phyloP scores from a whole-genome alignment of 108 stramenopile species.

The Cyclotella baltica region DNA sequence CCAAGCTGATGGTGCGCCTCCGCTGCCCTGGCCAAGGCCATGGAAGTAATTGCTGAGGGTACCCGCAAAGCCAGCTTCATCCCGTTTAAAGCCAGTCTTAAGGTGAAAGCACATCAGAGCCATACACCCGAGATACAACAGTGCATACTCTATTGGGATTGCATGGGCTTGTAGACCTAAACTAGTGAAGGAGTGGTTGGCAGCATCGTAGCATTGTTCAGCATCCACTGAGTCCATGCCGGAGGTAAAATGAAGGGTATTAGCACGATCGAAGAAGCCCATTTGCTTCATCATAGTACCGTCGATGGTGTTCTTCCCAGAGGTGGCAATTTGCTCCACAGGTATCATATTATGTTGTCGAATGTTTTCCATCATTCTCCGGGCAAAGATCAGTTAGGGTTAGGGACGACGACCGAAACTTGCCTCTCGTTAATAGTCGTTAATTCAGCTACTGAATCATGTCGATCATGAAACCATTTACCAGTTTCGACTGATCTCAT shows the following conservation, averaged over 20 bases:
- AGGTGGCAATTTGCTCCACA: constrained; percentile 2
- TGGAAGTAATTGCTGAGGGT: background rate
- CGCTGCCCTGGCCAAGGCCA: background rate
- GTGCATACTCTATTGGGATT: background rate
- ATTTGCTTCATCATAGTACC: too few species aligned
- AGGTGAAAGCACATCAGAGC: background rate
- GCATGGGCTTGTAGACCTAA: background rate
- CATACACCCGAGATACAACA: background rate
- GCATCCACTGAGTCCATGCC: background rate
- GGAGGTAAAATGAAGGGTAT: background rate
- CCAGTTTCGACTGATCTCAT: too few species aligned
- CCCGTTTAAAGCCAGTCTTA: background rate
- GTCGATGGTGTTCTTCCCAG: background rate
- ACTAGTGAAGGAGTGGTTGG: background rate
- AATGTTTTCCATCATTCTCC: constrained; percentile 18
- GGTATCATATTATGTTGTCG: too few species aligned
- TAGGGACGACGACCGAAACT: too few species aligned
- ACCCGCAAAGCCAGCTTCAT: background rate
- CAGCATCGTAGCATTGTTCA: background rate
- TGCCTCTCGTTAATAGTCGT: too few species aligned
- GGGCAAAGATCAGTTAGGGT: constrained; percentile 17
- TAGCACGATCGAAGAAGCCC: background rate
- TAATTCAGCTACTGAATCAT: too few species aligned
- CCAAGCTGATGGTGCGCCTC: too few species aligned
- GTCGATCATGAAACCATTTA: too few species aligned